These are phyloP conservation scores for Eutypella sp. DNA, from an alignment of 2,329 filamentous ascomycete genomes.

Conservation along the genomic window DNA sequence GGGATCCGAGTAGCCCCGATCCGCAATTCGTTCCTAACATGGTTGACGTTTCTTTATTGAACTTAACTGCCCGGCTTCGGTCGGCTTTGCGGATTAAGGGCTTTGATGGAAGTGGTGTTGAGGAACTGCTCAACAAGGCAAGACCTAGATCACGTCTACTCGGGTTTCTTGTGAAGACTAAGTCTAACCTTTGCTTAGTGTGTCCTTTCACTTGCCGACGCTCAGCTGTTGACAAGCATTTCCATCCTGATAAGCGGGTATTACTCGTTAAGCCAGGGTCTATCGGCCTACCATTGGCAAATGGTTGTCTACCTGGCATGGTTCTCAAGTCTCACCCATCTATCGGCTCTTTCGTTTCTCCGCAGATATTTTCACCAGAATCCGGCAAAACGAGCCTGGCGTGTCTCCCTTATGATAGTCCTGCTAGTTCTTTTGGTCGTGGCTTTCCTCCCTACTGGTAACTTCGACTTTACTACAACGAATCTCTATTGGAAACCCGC, in stretches of 20 bases:
- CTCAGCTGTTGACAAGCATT: not conserved
- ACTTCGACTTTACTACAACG: too few relatives aligned
- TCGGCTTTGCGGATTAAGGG: too few relatives aligned
- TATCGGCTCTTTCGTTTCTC: constrained; percentile 3
- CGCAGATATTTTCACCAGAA: constrained; percentile 3
- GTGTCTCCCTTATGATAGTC: not conserved
- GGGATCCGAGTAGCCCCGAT: too few relatives aligned
- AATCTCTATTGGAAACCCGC: too few relatives aligned
- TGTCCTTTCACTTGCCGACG: not conserved
- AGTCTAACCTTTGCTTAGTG: too few relatives aligned
- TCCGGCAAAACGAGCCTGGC: constrained; percentile 1
- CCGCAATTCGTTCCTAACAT: too few relatives aligned
- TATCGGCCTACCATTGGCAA: constrained; percentile 1
- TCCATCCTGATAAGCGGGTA: not conserved
- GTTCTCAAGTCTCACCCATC: constrained; percentile 6
- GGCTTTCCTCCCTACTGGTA: not conserved
- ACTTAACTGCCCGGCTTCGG: too few relatives aligned
- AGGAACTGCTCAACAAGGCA: too few relatives aligned
- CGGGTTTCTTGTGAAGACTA: too few relatives aligned
- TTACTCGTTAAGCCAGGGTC: not conserved
- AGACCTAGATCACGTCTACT: too few relatives aligned
- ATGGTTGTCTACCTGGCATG: constrained; percentile 5
- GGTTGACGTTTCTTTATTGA: too few relatives aligned
- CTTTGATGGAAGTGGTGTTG: too few relatives aligned
- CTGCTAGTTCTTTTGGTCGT: not conserved